Evolutionary conservation across 768 basidiomycete species (phyloP).

Genomic region (Goffeauzyma gilvescens): DNA sequence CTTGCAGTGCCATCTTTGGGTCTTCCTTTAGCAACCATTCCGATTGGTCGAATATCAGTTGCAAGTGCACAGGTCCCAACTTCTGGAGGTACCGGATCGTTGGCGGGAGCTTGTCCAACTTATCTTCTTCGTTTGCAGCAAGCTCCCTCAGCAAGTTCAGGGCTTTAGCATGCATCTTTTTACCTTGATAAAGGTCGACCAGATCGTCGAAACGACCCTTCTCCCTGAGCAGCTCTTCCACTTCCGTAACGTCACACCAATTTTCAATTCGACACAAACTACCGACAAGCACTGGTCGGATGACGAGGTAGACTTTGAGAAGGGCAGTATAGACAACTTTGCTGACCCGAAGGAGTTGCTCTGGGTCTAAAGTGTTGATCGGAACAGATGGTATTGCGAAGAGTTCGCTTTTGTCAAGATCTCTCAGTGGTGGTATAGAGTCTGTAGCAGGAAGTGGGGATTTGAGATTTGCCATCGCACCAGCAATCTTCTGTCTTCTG

Average conservation of each 20-base stretch:
- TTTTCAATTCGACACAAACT: slow-evolving; percentile 76
- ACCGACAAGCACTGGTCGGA: slow-evolving; percentile 61
- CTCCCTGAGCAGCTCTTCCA: slow-evolving; percentile 64
- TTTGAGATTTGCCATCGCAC: slow-evolving; percentile 50
- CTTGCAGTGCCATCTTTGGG: slow-evolving; percentile 48
- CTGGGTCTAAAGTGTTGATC: slow-evolving; percentile 51
- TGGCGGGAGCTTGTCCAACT: slow-evolving; percentile 58
- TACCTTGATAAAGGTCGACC: slow-evolving; percentile 75
- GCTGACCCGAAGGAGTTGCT: slow-evolving; percentile 67
- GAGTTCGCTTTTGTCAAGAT: slow-evolving; percentile 43
- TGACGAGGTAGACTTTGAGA: slow-evolving; percentile 76
- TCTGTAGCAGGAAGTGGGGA: slow-evolving; percentile 55
- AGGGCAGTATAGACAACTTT: slow-evolving; percentile 90
- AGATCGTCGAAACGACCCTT: slow-evolving; percentile 83
- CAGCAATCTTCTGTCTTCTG: slow-evolving; percentile 63
- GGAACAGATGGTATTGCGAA: slow-evolving; percentile 60
- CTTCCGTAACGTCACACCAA: slow-evolving; percentile 92
- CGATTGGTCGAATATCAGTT: slow-evolving; percentile 62
- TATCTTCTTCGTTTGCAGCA: slow-evolving; percentile 56
- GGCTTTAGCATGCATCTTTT: slow-evolving; percentile 86
- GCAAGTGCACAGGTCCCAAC: slow-evolving; percentile 59
- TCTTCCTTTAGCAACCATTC: slow-evolving; percentile 70
- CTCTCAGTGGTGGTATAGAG: slow-evolving; percentile 42
- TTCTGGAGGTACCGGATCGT: slow-evolving; percentile 81
- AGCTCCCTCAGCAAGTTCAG: slow-evolving; percentile 60